phyloP scores from a whole-genome alignment of 192 early-diverging fungal species.

The Podila epicladia region DNA sequence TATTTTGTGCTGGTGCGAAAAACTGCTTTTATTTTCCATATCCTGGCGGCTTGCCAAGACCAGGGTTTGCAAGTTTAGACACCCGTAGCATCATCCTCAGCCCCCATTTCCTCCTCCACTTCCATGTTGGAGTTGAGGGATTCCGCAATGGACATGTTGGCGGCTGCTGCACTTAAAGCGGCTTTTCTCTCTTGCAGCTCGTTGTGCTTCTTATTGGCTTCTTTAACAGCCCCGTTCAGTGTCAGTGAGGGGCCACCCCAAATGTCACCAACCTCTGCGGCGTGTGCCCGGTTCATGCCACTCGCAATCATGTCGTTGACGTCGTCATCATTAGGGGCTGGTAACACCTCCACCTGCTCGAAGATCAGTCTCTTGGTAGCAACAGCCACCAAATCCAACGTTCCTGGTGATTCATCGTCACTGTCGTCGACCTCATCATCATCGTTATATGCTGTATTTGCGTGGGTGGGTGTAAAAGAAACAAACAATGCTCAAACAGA shows the following conservation, averaged over 20 bases:
- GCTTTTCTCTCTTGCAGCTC: neutral
- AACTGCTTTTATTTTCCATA: no score
- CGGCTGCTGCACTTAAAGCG: neutral
- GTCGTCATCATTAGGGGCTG: neutral
- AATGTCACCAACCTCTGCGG: neutral
- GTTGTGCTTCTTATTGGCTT: neutral
- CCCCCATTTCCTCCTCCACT: no score
- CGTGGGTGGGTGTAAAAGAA: neutral
- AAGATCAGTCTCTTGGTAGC: conserved; percentile 30
- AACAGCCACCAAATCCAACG: conserved; percentile 21
- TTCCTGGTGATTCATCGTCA: conserved; percentile 16
- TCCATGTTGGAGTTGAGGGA: no score
- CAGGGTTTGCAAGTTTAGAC: no score
- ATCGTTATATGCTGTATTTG: neutral
- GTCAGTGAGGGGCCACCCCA: neutral
- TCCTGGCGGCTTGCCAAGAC: no score
- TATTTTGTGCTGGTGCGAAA: no score
- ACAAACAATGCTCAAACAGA: neutral
- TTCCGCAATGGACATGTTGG: neutral
- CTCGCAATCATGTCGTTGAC: neutral
- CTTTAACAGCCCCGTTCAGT: neutral
- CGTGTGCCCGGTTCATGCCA: neutral
- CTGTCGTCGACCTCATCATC: conserved; percentile 15
- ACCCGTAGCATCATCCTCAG: no score
- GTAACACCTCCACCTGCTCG: conserved; percentile 24